Evolutionary conservation across 495 filamentous ascomycete genomes (phyloP).

Genomic region (Penicillium paradoxum): DNA sequence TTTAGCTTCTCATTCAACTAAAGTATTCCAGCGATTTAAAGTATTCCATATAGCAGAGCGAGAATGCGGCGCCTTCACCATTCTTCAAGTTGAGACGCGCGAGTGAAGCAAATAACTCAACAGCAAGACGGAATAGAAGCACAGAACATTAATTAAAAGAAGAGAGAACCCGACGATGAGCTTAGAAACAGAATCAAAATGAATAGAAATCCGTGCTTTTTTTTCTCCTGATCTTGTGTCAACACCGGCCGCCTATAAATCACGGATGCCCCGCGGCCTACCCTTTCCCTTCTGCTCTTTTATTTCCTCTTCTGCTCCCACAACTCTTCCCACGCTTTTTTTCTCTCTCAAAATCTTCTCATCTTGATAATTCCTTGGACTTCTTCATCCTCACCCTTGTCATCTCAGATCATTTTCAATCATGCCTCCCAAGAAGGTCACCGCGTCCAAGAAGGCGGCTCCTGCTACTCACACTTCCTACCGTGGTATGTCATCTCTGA

Average conservation of each 20-base stretch:
- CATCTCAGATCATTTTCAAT: constrained; percentile 19
- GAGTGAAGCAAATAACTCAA: neutral
- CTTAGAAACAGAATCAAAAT: constrained; percentile 8
- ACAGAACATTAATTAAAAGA: constrained; percentile 10
- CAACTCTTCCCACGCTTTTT: constrained; percentile 14
- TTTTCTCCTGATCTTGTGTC: constrained; percentile 40
- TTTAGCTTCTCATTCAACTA: too few relatives aligned
- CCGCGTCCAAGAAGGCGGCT: constrained; percentile 48
- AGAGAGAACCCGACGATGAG: constrained; percentile 10
- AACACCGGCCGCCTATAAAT: constrained; percentile 49
- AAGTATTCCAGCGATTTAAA: neutral
- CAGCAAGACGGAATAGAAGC: constrained; percentile 5
- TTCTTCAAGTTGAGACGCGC: constrained; percentile 2
- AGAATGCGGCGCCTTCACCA: constrained; percentile 13
- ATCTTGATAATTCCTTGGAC: constrained; percentile 11
- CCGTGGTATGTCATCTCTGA: constrained; percentile 53
- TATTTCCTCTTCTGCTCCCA: constrained; percentile 14
- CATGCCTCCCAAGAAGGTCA: constrained; percentile 54
- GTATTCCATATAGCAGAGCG: neutral
- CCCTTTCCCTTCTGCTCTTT: constrained; percentile 35
- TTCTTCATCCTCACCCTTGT: constrained; percentile 14
- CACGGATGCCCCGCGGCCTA: constrained; percentile 46
- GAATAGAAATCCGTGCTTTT: constrained; percentile 17
- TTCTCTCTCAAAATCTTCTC: constrained; percentile 7
- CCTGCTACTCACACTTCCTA: constrained; percentile 52